Base-by-base conservation (phyloP, 768 basidiomycete genomes). In the Rhizopogon salebrosus region DNA sequence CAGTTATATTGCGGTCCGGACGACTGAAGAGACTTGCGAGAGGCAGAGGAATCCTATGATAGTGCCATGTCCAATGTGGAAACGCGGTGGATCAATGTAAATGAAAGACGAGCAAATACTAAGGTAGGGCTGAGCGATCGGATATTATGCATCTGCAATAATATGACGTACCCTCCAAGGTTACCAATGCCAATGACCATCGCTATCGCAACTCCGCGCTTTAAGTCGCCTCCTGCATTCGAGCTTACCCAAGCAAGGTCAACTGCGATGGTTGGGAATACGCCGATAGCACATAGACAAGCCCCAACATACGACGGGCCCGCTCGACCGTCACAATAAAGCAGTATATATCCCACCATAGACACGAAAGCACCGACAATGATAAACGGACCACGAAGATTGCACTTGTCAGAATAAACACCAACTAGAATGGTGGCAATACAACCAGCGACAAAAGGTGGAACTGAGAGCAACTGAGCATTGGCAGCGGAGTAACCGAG, bases 171-270 rank as follows among this genome's bases (percentile, higher is more conserved):
- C 59, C 80, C 80, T 54, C 81, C 81, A 9, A 83, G 64, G 54
- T 84, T 84, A 20, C 78, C 81, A 9, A 78, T 36, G 24, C 79
- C 79, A 48, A 79, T 75, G 16, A 83, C 74, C 70, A 80, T 72
- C 4, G 78, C 83, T 34, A 83, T 55, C 11, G 73, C 71, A 11
- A 82, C 72, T 22, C 73, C 83, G 51, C 75, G 72, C 58, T 79
- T 77, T 45, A 78, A 54, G 58, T 80, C 80, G 22, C 83, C 80
- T 22, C 82, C 82, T 0, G 78, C 75, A 49, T 81, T 80, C 7
- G 77, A 76, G 2, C 75, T 72, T 2, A 70, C 76, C 83, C 83
- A 85, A 34, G 80, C 79, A 2, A 84, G 62, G 24, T 62, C 60
- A 18, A 81, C 68, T 27, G 68, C 70, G 48, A 82, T 70, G 6